These are phyloP conservation scores for Luffa aegyptiaca DNA, from an alignment of 306 rosid genomes.

Conservation along the genomic window DNA sequence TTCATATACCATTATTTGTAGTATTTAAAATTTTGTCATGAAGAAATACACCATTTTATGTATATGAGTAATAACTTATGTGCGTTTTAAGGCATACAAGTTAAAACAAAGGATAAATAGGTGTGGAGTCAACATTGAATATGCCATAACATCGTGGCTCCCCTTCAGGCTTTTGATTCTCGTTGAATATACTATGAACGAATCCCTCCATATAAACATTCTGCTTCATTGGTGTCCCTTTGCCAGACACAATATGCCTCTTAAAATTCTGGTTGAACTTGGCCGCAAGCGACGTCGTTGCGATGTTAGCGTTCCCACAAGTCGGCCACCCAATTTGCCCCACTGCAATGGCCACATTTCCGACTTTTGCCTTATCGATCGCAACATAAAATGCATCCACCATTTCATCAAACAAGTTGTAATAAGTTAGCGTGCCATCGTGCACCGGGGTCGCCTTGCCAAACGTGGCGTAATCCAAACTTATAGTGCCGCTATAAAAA, in stretches of 20 bases:
- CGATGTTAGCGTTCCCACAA: slow-evolving; percentile 8
- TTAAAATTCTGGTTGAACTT: slow-evolving; percentile 17
- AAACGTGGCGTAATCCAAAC: background rate
- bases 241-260: background rate
- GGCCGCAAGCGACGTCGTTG: slow-evolving; percentile 11
- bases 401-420: background rate
- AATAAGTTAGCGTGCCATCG: background rate
- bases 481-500: background rate
- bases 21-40: no score
- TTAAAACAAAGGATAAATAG: slow-evolving; percentile 14
- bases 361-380: background rate
- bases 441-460: fast-evolving
- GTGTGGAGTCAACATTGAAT: slow-evolving; percentile 14
- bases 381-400: background rate
- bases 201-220: slow-evolving; percentile 13
- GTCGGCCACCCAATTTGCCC: background rate
- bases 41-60: no score
- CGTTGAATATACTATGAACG: slow-evolving; percentile 30
- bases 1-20: no score
- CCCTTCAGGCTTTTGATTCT: slow-evolving; percentile 21
- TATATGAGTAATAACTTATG: no score
- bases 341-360: background rate
- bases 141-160: slow-evolving; percentile 23
- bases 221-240: slow-evolving; percentile 29
- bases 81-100: no score